Evolutionary conservation across 2,329 filamentous ascomycete species (phyloP).

Genomic region (Fusarium clavum): DNA sequence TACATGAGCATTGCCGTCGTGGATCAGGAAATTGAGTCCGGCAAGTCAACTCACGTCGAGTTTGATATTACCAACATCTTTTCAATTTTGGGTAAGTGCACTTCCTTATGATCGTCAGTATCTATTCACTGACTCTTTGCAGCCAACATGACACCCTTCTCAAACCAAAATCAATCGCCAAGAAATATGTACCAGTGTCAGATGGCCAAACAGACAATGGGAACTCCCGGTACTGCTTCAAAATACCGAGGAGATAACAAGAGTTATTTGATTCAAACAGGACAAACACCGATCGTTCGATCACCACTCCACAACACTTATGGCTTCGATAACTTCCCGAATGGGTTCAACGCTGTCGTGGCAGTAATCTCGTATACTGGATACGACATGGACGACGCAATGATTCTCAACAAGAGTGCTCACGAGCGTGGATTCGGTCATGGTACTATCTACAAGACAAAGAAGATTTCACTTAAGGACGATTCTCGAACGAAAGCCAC

Average conservation of each 20-base stretch:
- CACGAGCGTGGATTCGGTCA: slow-evolving; percentile 96
- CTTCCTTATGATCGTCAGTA: too few species aligned
- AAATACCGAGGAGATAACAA: slow-evolving; percentile 97
- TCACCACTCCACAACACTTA: slow-evolving; percentile 95
- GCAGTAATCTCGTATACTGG: slow-evolving; percentile 99
- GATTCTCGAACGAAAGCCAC: slow-evolving; percentile 75
- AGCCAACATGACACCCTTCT: slow-evolving; percentile 98
- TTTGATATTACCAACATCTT: slow-evolving; percentile 95
- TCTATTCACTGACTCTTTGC: too few species aligned
- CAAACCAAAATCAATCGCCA: slow-evolving; percentile 97
- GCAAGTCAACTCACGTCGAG: slow-evolving; percentile 92
- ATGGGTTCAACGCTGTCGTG: slow-evolving; percentile 94
- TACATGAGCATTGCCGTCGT: slow-evolving; percentile 98
- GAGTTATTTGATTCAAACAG: slow-evolving; percentile 91
- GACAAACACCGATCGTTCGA: slow-evolving; percentile 93
- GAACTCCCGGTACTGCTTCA: slow-evolving; percentile 88
- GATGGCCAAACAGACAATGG: slow-evolving; percentile 99
- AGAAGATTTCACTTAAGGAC: slow-evolving; percentile 88
- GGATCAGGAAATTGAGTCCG: slow-evolving; percentile 87
- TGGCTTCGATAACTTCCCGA: slow-evolving; percentile 97
- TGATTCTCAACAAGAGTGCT: slow-evolving; percentile 98
- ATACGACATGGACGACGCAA: slow-evolving; percentile 99
- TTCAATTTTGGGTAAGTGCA: slow-evolving; percentile 57
- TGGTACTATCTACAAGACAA: slow-evolving; percentile 97
- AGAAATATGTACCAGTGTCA: slow-evolving; percentile 99